Evolutionary conservation across 768 basidiomycete species (phyloP), one percentile per base, ranked within the genome.

Genomic region (Chalciporus pseudorubinellus): DNA sequence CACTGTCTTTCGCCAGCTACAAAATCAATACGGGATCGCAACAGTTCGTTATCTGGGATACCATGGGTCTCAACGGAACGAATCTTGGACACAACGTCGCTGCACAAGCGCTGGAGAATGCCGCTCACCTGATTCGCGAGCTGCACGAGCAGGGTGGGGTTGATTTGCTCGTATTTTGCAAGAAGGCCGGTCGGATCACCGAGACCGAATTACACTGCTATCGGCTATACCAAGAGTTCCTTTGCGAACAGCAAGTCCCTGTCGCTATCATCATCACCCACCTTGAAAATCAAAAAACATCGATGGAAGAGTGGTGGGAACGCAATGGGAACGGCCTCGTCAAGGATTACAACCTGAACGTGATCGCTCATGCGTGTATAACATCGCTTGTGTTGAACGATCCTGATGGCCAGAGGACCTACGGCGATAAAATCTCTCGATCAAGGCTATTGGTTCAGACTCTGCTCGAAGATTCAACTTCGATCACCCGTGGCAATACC

Each of bases 121-220:
- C 60, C 4, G 48, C 46, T 20, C 20, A 20, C 11, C 59, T 76
- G 12, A 51, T 75, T 33, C 51, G 57, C 8, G 49, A 39, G 2
- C 46, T 74, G 14, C 28, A 10, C 3, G 8, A 0, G 18, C 8
- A 20, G 1, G 64, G 53, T 3, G 65, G 70, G 10, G 50, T 74
- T 21, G 66, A 61, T 52, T 62, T 76, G 8, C 64, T 75, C 1
- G 53, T 73, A 3, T 72, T 65, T 45, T 58, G 61, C 50, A 66
- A 69, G 56, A 58, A 61, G 8, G 53, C 52, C 0, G 61, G 69
- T 1, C 55, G 61, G 42, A 59, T 71, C 45, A 65, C 56, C 31
- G 55, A 55, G 13, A 50, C 62, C 2, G 50, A 60, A 20, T 29
- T 51, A 33, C 52, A 62, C n/a, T 66, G 59, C 48, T 75, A 66